Percentiles rank a stretch among this genome's conserved stretches.
phyloP scores from a whole-genome alignment of 345 rosid species.

The Noccaea caerulescens region DNA sequence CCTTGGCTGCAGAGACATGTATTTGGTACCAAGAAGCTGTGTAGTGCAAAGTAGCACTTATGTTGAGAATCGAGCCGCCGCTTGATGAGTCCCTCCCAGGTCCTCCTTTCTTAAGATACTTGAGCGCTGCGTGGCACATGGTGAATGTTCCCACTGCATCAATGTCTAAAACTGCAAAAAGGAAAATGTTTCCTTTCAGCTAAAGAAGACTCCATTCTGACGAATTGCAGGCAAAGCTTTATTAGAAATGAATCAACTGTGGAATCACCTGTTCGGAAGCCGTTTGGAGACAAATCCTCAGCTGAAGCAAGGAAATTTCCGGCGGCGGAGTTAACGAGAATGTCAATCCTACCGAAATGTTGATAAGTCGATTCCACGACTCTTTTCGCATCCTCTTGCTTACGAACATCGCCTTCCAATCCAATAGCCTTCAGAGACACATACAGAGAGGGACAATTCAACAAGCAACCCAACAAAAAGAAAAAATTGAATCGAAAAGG shows the following conservation, averaged over 20 bases:
- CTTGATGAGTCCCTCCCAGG: constrained; percentile 52
- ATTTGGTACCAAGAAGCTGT: constrained; percentile 86
- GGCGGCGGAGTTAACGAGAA: constrained; percentile 83
- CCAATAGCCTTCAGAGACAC: constrained; percentile 62
- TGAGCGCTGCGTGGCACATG: constrained; percentile 70
- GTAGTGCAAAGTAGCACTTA: constrained; percentile 80
- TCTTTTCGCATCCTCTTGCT: constrained; percentile 69
- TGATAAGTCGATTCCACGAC: constrained; percentile 70
- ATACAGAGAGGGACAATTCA: neutral
- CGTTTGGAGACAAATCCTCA: constrained; percentile 85
- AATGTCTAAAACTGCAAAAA: constrained; percentile 69
- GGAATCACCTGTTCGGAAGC: constrained; percentile 72
- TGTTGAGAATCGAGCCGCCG: constrained; percentile 65
- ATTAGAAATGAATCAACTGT: neutral
- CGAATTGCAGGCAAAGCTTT: neutral
- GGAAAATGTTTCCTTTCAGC: constrained; percentile 18
- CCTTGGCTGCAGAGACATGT: constrained; percentile 91
- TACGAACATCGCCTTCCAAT: constrained; percentile 87
- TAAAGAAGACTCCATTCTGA: neutral
- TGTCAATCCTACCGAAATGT: constrained; percentile 65
- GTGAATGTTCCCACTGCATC: constrained; percentile 83
- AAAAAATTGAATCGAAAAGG: neutral
- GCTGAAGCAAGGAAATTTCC: constrained; percentile 78
- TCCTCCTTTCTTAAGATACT: constrained; percentile 76
- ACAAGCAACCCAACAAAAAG: neutral